These are phyloP conservation scores for Linnemannia schmuckeri DNA, from an alignment of 192 early-diverging fungal genomes.

Conservation along the genomic window DNA sequence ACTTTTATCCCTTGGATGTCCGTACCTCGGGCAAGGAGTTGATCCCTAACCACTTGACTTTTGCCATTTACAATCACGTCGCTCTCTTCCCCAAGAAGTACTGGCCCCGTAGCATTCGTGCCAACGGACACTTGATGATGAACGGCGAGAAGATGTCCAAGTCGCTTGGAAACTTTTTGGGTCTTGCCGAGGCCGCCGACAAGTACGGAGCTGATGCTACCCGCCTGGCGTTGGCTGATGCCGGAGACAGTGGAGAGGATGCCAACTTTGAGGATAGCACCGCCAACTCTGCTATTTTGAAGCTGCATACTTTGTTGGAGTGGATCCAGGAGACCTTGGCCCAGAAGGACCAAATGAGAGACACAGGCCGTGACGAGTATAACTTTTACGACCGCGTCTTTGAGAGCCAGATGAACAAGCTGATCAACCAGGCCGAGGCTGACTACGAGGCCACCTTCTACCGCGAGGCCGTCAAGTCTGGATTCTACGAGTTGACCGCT, in stretches of 20 bases:
- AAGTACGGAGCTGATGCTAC: constrained; percentile 97
- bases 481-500: constrained; percentile 91
- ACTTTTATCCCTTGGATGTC: constrained; percentile 99
- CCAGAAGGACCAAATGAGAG: constrained; percentile 60
- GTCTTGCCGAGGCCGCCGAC: constrained; percentile 79
- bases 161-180: constrained; percentile 97
- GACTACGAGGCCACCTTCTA: constrained; percentile 89
- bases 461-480: constrained; percentile 92
- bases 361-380: constrained; percentile 61
- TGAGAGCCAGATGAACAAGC: constrained; percentile 87
- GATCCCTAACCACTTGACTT: constrained; percentile 97
- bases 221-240: constrained; percentile 94
- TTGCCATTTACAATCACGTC: constrained; percentile 96
- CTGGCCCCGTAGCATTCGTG: constrained; percentile 90
- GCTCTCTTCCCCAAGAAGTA: constrained; percentile 92
- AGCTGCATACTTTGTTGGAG: constrained; percentile 89
- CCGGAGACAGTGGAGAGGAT: constrained; percentile 96
- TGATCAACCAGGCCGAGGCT: constrained; percentile 74
- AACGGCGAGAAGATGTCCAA: constrained; percentile 99
- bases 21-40: constrained; percentile 97
- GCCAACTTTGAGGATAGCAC: constrained; percentile 98
- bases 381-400: constrained; percentile 94
- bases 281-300: constrained; percentile 95
- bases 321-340: constrained; percentile 86
- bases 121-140: constrained; percentile 96